phyloP scores from a whole-genome alignment of 83 land plant genomes.

The Picea abies region DNA sequence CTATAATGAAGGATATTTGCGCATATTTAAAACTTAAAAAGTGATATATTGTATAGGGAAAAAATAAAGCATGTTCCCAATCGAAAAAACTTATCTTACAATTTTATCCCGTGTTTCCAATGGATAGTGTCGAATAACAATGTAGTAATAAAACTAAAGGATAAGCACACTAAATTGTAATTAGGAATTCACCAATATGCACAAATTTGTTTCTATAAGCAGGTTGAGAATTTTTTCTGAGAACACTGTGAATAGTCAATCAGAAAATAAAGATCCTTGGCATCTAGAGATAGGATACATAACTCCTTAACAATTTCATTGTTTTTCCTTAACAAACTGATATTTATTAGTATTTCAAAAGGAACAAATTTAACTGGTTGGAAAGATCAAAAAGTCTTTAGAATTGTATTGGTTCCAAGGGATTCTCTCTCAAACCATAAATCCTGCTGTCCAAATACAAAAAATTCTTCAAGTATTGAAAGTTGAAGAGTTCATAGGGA shows the following conservation, averaged over 20 bases:
- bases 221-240: slow-evolving; percentile 51
- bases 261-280: slow-evolving; percentile 48
- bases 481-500: no score
- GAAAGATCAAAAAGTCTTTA: neutral
- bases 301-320: slow-evolving; percentile 36
- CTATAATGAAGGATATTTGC: no score
- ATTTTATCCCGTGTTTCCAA: slow-evolving; percentile 55
- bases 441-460: no score
- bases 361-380: neutral
- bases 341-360: neutral
- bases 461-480: no score
- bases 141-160: slow-evolving; percentile 25
- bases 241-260: slow-evolving; percentile 37
- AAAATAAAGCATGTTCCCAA: no score
- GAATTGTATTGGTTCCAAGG: neutral
- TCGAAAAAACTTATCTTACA: slow-evolving; percentile 28
- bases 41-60: no score
- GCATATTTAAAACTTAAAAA: no score
- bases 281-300: slow-evolving; percentile 32
- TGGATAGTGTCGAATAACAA: slow-evolving; percentile 29
- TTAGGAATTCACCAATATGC: slow-evolving; percentile 76
- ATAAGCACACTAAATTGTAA: slow-evolving; percentile 50
- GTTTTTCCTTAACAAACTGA: slow-evolving; percentile 29
- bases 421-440: neutral
- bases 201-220: slow-evolving; percentile 64